Percentiles rank a stretch among this genome's conserved stretches.
phyloP scores from a whole-genome alignment of 139 green algal species.

The Coccomyxa sp. region DNA sequence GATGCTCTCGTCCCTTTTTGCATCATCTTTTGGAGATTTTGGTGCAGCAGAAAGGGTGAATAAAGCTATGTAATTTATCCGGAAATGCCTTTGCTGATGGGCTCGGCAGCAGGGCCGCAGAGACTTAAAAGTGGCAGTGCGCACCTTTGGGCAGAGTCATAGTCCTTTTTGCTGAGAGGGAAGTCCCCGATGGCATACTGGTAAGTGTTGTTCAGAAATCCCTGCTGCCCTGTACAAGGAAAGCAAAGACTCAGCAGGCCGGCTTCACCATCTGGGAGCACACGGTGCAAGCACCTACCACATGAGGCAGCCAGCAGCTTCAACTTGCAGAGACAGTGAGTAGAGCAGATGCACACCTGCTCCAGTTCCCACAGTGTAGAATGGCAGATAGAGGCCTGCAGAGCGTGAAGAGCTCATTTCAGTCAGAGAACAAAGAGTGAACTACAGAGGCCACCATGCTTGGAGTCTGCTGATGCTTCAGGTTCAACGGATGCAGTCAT shows the following conservation, averaged over 20 bases:
- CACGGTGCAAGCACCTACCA: neutral
- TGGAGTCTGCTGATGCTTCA: too few relatives aligned
- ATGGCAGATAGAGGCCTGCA: neutral
- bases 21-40: too few relatives aligned
- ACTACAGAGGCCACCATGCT: too few relatives aligned
- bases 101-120: too few relatives aligned
- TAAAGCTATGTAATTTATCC: too few relatives aligned
- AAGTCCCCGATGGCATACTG: neutral
- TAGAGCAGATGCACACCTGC: neutral
- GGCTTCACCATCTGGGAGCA: neutral
- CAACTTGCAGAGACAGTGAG: neutral
- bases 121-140: too few relatives aligned
- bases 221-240: neutral
- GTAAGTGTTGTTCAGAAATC: neutral
- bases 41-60: too few relatives aligned
- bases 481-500: too few relatives aligned
- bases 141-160: neutral
- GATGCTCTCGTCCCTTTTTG: too few relatives aligned
- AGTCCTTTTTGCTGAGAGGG: neutral
- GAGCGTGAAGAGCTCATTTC: neutral
- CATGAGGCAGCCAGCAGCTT: neutral
- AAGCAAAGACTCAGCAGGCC: neutral
- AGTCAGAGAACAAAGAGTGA: neutral
- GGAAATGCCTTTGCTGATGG: too few relatives aligned
- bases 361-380: conserved; percentile 7